Percentiles rank a stretch among this genome's conserved stretches.
These are phyloP conservation scores for Edaphochlamys debaryana DNA, from an alignment of 139 green algal genomes.

Conservation along the genomic window DNA sequence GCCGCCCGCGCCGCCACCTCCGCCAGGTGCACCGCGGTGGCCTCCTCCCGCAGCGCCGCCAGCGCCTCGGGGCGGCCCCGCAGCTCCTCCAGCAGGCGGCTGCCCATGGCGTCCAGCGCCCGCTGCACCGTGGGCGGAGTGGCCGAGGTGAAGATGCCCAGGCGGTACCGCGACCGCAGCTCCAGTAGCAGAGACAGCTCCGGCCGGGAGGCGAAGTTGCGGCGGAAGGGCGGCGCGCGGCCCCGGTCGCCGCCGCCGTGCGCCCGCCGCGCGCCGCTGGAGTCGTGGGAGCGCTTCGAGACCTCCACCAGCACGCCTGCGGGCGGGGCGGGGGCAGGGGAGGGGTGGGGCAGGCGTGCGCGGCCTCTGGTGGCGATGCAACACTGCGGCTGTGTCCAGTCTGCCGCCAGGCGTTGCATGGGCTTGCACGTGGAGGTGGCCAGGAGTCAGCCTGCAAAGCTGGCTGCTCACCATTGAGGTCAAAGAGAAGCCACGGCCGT, in stretches of 20 bases:
- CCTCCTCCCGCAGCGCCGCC: not conserved
- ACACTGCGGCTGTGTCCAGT: too few species aligned
- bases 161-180: conserved; percentile 39
- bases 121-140: conserved; percentile 43
- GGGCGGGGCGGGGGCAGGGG: too few species aligned
- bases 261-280: too few species aligned
- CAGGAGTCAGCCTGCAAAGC: too few species aligned
- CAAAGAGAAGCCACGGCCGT: conserved; percentile 60
- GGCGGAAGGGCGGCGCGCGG: not conserved
- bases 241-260: not conserved
- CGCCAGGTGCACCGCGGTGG: not conserved
- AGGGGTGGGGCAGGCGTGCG: too few species aligned
- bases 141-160: conserved; percentile 64
- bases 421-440: too few species aligned
- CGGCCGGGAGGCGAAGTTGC: conserved; percentile 11
- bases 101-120: conserved; percentile 12
- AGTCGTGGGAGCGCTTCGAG: not conserved
- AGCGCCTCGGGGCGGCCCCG: not conserved
- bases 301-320: conserved; percentile 37
- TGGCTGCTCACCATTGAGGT: conserved; percentile 63
- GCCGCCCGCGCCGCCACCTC: not conserved
- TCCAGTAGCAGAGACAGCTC: conserved; percentile 19
- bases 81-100: not conserved
- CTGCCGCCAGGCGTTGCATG: too few species aligned
- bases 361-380: not conserved